A percentile compares a stretch with the other conserved stretches of the same genome.
Conservation (phyloP, 2,329 filamentous ascomycete species). For the Fusarium secorum region DNA sequence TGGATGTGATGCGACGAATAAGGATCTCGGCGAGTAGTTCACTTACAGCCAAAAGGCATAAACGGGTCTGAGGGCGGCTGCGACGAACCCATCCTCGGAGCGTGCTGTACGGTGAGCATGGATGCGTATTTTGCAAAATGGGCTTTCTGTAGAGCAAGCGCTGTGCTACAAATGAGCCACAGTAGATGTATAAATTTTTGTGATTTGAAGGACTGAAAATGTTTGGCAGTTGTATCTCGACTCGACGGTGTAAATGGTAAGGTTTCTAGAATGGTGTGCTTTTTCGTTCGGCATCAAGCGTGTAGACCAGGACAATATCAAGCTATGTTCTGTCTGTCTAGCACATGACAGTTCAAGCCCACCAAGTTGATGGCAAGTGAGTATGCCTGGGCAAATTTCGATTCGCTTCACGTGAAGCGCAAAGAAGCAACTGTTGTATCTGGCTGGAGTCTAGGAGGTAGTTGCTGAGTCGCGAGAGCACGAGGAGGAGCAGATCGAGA, state of each 20-base stretch:
- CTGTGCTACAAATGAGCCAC: conserved; percentile 5
- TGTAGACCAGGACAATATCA: neutral
- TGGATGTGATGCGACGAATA: neutral
- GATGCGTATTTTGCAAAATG: conserved; percentile 49
- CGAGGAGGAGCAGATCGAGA: conserved; percentile 5
- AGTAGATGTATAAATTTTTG: neutral
- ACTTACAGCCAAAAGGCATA: conserved; percentile 74
- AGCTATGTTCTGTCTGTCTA: neutral
- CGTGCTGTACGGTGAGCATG: conserved; percentile 64
- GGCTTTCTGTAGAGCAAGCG: conserved; percentile 10
- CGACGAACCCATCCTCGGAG: conserved; percentile 67
- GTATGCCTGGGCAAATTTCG: neutral
- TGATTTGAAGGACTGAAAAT: neutral
- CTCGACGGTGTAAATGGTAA: neutral
- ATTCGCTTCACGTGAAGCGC: neutral
- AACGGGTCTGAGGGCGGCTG: conserved; percentile 61
- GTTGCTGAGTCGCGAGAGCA: neutral
- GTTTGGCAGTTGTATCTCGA: neutral
- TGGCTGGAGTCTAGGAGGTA: neutral
- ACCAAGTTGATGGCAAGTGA: neutral
- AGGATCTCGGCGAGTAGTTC: neutral
- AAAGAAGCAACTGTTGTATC: neutral
- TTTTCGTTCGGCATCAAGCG: conserved; percentile 14
- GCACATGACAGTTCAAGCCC: neutral
- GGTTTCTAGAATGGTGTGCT: neutral